Conservation (phyloP, 768 basidiomycete genomes). For the Harrya chromipes region DNA sequence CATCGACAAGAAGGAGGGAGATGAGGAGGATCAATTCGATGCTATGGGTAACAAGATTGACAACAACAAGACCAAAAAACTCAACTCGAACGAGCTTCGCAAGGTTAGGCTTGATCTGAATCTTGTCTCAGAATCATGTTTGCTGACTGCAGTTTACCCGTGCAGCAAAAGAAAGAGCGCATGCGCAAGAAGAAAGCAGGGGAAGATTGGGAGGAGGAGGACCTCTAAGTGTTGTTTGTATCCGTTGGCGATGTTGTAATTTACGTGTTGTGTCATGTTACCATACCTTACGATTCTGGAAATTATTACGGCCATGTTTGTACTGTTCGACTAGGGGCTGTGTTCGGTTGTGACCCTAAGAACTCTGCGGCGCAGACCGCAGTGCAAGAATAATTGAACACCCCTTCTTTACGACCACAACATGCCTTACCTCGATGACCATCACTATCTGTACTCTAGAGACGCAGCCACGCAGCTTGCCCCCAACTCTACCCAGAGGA, state of each 20-base stretch:
- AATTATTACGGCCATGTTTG: not conserved
- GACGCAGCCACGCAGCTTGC: conserved; percentile 39
- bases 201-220: conserved; percentile 74
- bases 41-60: conserved; percentile 99
- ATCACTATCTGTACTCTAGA: conserved; percentile 21
- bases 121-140: not conserved
- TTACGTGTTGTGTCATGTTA: conserved; percentile 19
- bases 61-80: conserved; percentile 80
- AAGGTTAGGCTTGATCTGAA: conserved; percentile 48
- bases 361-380: conserved; percentile 3
- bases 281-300: conserved; percentile 16
- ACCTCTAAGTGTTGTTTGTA: conserved; percentile 31
- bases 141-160: conserved; percentile 11
- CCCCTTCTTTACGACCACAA: conserved; percentile 25
- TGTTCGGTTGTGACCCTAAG: too few relatives aligned
- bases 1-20: conserved; percentile 91
- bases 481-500: conserved; percentile 70
- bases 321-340: too few relatives aligned
- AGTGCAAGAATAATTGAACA: not conserved
- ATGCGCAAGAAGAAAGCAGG: conserved; percentile 87
- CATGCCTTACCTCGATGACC: conserved; percentile 28
- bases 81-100: conserved; percentile 76
- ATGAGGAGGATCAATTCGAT: conserved; percentile 89
- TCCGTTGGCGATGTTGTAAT: conserved; percentile 13
- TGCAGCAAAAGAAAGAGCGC: conserved; percentile 86